Percentiles rank a stretch among this genome's conserved stretches.
phyloP scores from a whole-genome alignment of 2,329 filamentous ascomycete species.

The Colletotrichum shisoi region DNA sequence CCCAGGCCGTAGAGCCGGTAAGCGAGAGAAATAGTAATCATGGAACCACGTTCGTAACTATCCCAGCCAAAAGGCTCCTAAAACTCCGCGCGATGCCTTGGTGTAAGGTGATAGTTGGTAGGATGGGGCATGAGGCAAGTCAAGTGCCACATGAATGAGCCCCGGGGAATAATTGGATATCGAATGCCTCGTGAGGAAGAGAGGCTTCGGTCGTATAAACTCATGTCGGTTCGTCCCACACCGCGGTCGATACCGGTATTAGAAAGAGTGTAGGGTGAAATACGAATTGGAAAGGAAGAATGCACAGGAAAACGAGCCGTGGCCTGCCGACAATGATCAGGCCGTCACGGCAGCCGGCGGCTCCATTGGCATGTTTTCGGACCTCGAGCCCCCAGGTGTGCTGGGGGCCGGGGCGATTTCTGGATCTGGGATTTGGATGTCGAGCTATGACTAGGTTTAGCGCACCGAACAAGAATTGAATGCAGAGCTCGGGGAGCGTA shows the following conservation, averaged over 20 bases:
- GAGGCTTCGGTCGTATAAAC: slow-evolving; percentile 32
- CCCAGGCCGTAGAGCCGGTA: not conserved
- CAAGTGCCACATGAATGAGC: slow-evolving; percentile 9
- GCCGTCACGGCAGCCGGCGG: slow-evolving; percentile 30
- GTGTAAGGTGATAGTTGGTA: slow-evolving; percentile 36
- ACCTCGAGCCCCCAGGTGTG: slow-evolving; percentile 44
- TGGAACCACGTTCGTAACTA: slow-evolving; percentile 34
- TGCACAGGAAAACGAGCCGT: not conserved
- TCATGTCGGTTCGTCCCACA: slow-evolving; percentile 30
- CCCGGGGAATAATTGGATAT: slow-evolving; percentile 37
- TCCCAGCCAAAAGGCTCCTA: slow-evolving; percentile 27
- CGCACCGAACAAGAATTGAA: not conserved
- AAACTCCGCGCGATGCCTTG: slow-evolving; percentile 41
- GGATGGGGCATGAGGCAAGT: slow-evolving; percentile 9
- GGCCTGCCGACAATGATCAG: slow-evolving; percentile 5
- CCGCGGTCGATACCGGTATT: slow-evolving; percentile 27
- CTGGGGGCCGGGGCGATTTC: slow-evolving; percentile 67
- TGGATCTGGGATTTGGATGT: slow-evolving; percentile 82
- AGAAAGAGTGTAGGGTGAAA: slow-evolving; percentile 37
- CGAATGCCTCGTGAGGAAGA: slow-evolving; percentile 29
- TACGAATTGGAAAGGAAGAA: slow-evolving; percentile 27
- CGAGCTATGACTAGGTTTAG: slow-evolving; percentile 63
- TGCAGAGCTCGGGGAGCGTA: not conserved
- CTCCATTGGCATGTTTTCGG: slow-evolving; percentile 35
- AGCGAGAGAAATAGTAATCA: slow-evolving; percentile 12